These are phyloP conservation scores for Venturia pyrina DNA, from an alignment of 2,329 filamentous ascomycete species.

Conservation along the genomic window DNA sequence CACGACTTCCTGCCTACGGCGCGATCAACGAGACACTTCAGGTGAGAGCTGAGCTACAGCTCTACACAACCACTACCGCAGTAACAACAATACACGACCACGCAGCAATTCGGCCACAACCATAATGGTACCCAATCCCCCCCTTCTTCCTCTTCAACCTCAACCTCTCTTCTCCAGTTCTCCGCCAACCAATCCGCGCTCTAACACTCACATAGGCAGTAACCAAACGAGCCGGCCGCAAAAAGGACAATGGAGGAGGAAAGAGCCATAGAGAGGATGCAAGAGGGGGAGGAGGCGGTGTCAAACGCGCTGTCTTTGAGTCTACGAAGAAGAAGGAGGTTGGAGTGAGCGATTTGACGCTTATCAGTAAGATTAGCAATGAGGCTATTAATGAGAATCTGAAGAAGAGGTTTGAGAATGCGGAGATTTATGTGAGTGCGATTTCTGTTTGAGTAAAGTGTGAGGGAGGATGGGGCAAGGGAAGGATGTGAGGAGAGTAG, in stretches of 20 bases:
- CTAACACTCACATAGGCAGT: conserved; percentile 32
- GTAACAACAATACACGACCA: too few species aligned
- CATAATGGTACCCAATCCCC: not conserved
- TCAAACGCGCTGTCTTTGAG: conserved; percentile 94
- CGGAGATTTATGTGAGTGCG: conserved; percentile 73
- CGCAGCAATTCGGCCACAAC: not conserved
- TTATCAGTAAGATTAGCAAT: conserved; percentile 97
- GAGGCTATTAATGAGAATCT: conserved; percentile 99
- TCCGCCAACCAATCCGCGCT: not conserved
- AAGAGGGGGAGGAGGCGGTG: conserved; percentile 50
- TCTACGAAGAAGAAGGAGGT: conserved; percentile 98
- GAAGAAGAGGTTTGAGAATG: conserved; percentile 95
- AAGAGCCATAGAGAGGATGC: conserved; percentile 31
- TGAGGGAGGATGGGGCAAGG: not conserved
- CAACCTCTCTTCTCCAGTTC: not conserved
- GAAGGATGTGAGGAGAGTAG: too few species aligned
- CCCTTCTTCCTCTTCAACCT: not conserved
- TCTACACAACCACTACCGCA: not conserved
- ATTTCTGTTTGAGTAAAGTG: not conserved
- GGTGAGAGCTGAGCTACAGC: not conserved
- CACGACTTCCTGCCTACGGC: not conserved
- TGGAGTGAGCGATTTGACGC: conserved; percentile 90
- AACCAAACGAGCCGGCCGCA: conserved; percentile 49
- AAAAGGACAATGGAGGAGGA: conserved; percentile 37
- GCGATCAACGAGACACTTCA: not conserved